A percentile compares a stretch with the other conserved stretches of the same genome.
phyloP scores from a whole-genome alignment of 208 protist genomes.

The Herpetomonas samuelpessoai region DNA sequence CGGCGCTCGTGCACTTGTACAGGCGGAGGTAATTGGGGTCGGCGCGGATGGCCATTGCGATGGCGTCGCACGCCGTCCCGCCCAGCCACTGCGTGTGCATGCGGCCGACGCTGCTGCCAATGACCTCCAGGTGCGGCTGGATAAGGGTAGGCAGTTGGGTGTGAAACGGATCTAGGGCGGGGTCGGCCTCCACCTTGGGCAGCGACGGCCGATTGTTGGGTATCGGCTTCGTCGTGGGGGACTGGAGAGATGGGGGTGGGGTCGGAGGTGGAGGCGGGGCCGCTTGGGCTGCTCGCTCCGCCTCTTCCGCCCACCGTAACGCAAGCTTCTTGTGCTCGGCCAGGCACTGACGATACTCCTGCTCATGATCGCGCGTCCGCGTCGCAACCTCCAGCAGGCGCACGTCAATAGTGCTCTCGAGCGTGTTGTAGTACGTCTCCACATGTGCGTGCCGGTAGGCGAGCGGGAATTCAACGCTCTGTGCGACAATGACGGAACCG shows the following conservation, averaged over 20 bases:
- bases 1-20: conserved; percentile 32
- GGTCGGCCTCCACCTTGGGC: conserved; percentile 4
- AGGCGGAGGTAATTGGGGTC: conserved; percentile 55
- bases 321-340: conserved; percentile 13
- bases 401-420: conserved; percentile 27
- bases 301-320: not conserved
- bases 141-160: conserved; percentile 22
- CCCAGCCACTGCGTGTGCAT: conserved; percentile 42
- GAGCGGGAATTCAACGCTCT: conserved; percentile 33
- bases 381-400: conserved; percentile 40
- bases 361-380: conserved; percentile 18
- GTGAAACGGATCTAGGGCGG: conserved; percentile 41
- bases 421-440: conserved; percentile 33
- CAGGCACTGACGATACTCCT: conserved; percentile 22
- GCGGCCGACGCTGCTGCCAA: conserved; percentile 17
- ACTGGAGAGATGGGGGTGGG: conserved; percentile 2
- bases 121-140: conserved; percentile 15
- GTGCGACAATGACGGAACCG: conserved; percentile 48
- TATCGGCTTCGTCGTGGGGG: not conserved
- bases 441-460: conserved; percentile 28
- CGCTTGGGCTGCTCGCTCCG: not conserved
- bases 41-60: conserved; percentile 23
- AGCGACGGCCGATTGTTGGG: not conserved
- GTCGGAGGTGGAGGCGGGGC: not conserved
- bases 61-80: conserved; percentile 47